A percentile compares a stretch with the other conserved stretches of the same genome.
These are phyloP conservation scores for Pezicula radicicola DNA, from an alignment of 2,329 filamentous ascomycete genomes.

Conservation along the genomic window DNA sequence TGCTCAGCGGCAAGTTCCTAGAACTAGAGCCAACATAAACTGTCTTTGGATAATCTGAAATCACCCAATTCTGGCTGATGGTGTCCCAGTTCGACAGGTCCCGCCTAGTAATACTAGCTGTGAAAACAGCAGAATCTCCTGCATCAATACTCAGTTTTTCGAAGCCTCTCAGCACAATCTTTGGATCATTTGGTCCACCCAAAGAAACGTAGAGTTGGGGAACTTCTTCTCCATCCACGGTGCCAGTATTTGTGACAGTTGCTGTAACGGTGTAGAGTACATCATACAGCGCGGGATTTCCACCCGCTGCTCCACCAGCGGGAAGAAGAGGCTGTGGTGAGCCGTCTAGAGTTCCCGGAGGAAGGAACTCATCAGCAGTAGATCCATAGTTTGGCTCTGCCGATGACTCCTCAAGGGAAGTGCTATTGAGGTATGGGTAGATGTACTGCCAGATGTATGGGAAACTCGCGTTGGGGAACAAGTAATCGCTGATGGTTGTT, in stretches of 20 bases:
- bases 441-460: conserved; percentile 46
- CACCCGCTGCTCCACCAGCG: conserved; percentile 50
- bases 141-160: conserved; percentile 71
- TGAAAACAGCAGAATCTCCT: conserved; percentile 66
- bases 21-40: conserved; percentile 29
- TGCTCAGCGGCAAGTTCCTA: conserved; percentile 25
- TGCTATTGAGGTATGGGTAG: conserved; percentile 54
- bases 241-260: conserved; percentile 53
- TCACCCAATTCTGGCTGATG: conserved; percentile 77
- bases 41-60: conserved; percentile 25
- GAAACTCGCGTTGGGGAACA: conserved; percentile 59
- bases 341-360: conserved; percentile 39
- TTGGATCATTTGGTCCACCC: conserved; percentile 71
- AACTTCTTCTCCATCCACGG: conserved; percentile 51
- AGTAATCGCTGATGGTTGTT: conserved; percentile 60
- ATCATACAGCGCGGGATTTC: conserved; percentile 52
- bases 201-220: conserved; percentile 71
- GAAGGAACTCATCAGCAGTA: conserved; percentile 32
- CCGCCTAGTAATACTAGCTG: conserved; percentile 67
- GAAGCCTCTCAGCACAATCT: conserved; percentile 71
- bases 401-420: conserved; percentile 46
- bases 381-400: conserved; percentile 26
- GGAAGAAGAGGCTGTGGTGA: conserved; percentile 41
- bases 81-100: conserved; percentile 89
- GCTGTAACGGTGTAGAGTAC: conserved; percentile 51